Conservation (phyloP, 129 eudicot genomes). For the Heracleum sosnowskyi region DNA sequence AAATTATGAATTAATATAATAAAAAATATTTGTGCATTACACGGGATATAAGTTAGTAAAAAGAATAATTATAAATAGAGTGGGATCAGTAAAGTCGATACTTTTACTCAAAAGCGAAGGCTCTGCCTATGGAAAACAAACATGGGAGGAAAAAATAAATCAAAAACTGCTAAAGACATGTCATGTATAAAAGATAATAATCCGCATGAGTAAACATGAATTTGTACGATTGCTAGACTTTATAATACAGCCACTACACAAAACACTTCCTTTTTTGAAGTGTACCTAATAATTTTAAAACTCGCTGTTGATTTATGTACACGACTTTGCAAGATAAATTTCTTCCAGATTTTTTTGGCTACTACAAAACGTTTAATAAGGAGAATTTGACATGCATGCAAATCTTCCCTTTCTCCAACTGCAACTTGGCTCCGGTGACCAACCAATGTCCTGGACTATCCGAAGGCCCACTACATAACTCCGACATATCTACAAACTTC, state of each 20-base stretch:
- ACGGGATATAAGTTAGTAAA: too few species aligned
- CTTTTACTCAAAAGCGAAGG: too few species aligned
- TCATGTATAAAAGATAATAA: too few species aligned
- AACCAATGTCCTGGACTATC: conserved; percentile 94
- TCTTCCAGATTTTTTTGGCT: not conserved
- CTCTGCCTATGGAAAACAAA: too few species aligned
- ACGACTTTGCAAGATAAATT: not conserved
- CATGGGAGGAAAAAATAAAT: too few species aligned
- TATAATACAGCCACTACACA: not conserved
- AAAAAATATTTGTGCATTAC: too few species aligned
- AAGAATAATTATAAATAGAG: too few species aligned
- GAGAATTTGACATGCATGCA: conserved; percentile 75
- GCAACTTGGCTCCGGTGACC: conserved; percentile 81
- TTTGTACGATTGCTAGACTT: not conserved
- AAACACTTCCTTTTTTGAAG: not conserved
- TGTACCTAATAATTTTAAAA: not conserved
- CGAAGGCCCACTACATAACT: conserved; percentile 59
- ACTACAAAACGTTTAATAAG: conserved; percentile 34
- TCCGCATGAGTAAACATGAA: not conserved
- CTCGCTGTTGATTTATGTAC: not conserved
- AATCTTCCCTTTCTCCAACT: conserved; percentile 59
- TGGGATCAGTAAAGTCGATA: too few species aligned
- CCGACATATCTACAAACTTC: conserved; percentile 67
- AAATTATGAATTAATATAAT: too few species aligned
- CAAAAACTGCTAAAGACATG: too few species aligned